phyloP scores from a whole-genome alignment of 1,284 basidiomycete species.

The Rhodotorula mucilaginosa region DNA sequence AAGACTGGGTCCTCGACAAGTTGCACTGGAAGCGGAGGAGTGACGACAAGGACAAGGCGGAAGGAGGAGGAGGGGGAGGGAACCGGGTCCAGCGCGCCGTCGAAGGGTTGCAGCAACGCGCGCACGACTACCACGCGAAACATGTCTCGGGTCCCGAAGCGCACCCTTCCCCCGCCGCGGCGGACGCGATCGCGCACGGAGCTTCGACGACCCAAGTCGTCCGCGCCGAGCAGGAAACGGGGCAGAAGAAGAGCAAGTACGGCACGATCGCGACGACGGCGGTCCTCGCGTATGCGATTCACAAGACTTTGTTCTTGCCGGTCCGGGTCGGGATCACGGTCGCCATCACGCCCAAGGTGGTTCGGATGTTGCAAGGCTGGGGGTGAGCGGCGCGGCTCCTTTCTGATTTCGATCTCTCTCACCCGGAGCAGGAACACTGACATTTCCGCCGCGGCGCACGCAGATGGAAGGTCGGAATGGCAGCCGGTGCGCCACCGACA shows the following conservation, averaged over 20 bases:
- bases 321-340: slow-evolving; percentile 81
- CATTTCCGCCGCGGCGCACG: background rate
- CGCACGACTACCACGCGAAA: background rate
- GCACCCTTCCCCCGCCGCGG: slow-evolving; percentile 10
- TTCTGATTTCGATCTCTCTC: background rate
- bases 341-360: slow-evolving; percentile 34
- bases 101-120: background rate
- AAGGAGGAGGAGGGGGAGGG: slow-evolving; percentile 39
- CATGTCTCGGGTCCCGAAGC: slow-evolving; percentile 17
- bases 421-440: background rate
- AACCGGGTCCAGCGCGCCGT: slow-evolving; percentile 27
- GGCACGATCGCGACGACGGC: slow-evolving; percentile 80
- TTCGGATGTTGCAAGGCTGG: slow-evolving; percentile 29
- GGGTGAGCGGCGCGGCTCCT: slow-evolving; percentile 19
- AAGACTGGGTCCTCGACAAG: slow-evolving; percentile 55
- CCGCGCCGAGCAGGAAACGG: background rate
- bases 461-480: slow-evolving; percentile 34
- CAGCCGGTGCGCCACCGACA: slow-evolving; percentile 41
- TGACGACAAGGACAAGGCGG: slow-evolving; percentile 49
- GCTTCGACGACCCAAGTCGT: background rate
- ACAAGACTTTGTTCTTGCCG: slow-evolving; percentile 93
- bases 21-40: slow-evolving; percentile 44
- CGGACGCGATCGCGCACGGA: background rate
- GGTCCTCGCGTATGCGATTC: slow-evolving; percentile 87
- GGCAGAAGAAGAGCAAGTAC: slow-evolving; percentile 8